Evolutionary conservation across 2,329 filamentous ascomycete species (phyloP), one percentile per base, ranked within the genome.

Genomic region (Colletotrichum scovillei): DNA sequence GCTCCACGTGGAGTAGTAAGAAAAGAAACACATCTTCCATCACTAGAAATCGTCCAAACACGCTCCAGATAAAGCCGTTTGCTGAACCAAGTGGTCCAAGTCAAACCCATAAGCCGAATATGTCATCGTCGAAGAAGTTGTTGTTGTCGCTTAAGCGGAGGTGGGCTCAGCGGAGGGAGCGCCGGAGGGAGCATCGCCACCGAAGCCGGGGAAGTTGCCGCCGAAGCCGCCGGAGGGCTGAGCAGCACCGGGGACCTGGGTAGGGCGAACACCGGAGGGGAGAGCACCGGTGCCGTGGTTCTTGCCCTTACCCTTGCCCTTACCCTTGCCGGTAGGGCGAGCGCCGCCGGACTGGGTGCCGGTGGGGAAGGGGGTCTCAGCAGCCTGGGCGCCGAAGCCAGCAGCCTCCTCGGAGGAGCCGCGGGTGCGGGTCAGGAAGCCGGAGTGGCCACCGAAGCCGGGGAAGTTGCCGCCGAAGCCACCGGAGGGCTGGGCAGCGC

Each of bases 211-310:
- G 59, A 69, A 68, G 35, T 57, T n/a, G 12, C 49, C 49, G 22
- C 63, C 63, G 57, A 72, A 67, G 22, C 69, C 65, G 42, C 64
- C 69, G 42, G 65, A 69, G 52, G 69, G 69, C 53, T 64, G 19
- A n/a, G 69, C 69, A 55, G 65, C 71, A 9, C 71, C 71, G 35
- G 67, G 67, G n/a, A 66, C 46, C 22, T 63, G 71, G 69, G 65
- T 72, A 52, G 69, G 69, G 24, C 63, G 56, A 35, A 32, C 38
- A 14, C 68, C 68, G 46, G 68, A 67, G 56, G 68, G 69, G 57
- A 72, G 66, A 26, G 63, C 69, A 26, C 64, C 64, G 42, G 69
- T 71, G 68, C 68, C 68, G 68, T 67, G 59, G 58, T 69, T 28
- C 67, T 71, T 70, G 71, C 67, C 53, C 32, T 60, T 38, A 22